A percentile compares a stretch with the other conserved stretches of the same genome.
These are phyloP conservation scores for Thalassiosira exigua DNA, from an alignment of 352 stramenopile species.

Conservation along the genomic window DNA sequence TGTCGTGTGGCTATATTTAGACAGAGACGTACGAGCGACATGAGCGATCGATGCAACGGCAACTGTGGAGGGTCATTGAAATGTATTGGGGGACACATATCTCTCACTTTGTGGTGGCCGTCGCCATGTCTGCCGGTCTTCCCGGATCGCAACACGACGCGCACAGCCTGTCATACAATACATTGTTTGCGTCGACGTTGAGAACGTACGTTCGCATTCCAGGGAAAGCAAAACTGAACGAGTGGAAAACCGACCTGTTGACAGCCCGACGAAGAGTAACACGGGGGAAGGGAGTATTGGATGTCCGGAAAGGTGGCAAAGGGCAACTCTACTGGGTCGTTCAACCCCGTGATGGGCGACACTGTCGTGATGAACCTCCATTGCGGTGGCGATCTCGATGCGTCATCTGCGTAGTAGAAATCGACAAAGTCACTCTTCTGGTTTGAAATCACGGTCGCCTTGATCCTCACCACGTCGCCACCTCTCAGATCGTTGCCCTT, in stretches of 20 bases:
- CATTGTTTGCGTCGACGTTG: background rate
- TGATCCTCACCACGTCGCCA: slow-evolving; percentile 38
- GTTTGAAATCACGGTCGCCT: slow-evolving; percentile 29
- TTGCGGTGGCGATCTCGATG: slow-evolving; percentile 20
- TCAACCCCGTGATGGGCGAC: slow-evolving; percentile 5
- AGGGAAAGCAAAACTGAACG: too few species aligned
- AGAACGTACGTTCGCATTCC: too few species aligned
- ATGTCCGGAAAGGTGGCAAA: slow-evolving; percentile 17
- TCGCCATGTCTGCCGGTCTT: background rate
- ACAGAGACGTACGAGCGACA: too few species aligned
- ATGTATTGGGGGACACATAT: too few species aligned
- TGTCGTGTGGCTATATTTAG: too few species aligned
- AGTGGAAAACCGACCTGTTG: background rate
- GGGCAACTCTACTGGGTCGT: slow-evolving; percentile 12
- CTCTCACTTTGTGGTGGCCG: slow-evolving; percentile 13
- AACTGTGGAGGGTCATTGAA: too few species aligned
- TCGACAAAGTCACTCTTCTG: slow-evolving; percentile 37
- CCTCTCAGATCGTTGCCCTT: slow-evolving; percentile 39
- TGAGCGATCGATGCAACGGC: too few species aligned
- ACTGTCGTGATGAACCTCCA: slow-evolving; percentile 56
- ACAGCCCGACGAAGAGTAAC: background rate
- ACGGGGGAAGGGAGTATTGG: slow-evolving; percentile 37
- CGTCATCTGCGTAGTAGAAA: slow-evolving; percentile 47
- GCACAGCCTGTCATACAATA: slow-evolving; percentile 12
- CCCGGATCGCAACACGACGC: slow-evolving; percentile 31